Conservation (phyloP, 495 filamentous ascomycete species). For the Cercophora samala region DNA sequence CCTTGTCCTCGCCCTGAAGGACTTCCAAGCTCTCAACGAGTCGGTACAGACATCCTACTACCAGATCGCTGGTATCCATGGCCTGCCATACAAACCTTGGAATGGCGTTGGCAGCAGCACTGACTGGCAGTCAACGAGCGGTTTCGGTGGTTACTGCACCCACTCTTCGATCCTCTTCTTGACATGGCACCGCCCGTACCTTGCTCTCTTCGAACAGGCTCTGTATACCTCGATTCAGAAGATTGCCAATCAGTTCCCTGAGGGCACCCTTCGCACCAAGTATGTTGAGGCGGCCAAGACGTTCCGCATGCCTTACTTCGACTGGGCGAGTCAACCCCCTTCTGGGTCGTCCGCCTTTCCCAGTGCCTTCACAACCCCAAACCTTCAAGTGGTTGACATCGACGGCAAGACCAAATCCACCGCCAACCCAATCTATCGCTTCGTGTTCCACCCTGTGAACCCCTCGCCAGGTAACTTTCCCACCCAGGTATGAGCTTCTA, state of each 20-base stretch:
- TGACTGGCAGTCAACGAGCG: conserved; percentile 30
- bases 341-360: conserved; percentile 21
- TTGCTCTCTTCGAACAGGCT: conserved; percentile 57
- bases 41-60: conserved; percentile 32
- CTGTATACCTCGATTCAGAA: conserved; percentile 51
- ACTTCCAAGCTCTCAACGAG: conserved; percentile 26
- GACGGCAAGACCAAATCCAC: conserved; percentile 29
- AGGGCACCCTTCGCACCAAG: conserved; percentile 43
- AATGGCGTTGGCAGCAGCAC: conserved; percentile 32
- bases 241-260: conserved; percentile 48
- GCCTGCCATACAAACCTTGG: conserved; percentile 43
- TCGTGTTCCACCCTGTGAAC: conserved; percentile 33
- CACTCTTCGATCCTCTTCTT: conserved; percentile 64
- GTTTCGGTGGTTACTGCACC: conserved; percentile 57
- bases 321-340: conserved; percentile 49
- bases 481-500: background rate
- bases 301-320: conserved; percentile 55
- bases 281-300: conserved; percentile 44
- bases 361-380: conserved; percentile 36
- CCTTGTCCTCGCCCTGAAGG: conserved; percentile 27
- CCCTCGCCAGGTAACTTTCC: conserved; percentile 24
- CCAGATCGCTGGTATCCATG: conserved; percentile 46
- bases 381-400: conserved; percentile 41
- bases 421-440: conserved; percentile 40
- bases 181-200: conserved; percentile 67